Evolutionary conservation across 441 rosid species (phyloP).

Genomic region (Eruca vesicaria): DNA sequence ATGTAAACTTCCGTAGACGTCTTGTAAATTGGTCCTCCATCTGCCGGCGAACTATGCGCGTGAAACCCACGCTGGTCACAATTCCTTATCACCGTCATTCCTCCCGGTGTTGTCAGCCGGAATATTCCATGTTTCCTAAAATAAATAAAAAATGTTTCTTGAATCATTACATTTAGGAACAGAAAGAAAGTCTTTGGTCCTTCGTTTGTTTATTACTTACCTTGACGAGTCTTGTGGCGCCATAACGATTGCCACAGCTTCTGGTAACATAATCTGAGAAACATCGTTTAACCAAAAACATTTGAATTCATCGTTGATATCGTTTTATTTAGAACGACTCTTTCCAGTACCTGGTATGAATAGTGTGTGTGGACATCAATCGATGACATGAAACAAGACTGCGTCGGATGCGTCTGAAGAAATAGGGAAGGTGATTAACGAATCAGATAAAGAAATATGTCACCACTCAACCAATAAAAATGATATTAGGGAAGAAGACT

Average conservation of each 20-base stretch:
- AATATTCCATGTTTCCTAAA: constrained; percentile 85
- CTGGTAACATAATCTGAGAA: constrained; percentile 90
- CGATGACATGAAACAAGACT: constrained; percentile 99
- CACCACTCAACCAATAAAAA: neutral
- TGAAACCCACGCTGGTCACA: constrained; percentile 93
- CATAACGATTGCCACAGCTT: constrained; percentile 97
- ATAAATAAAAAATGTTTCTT: no score
- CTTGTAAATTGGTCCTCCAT: constrained; percentile 86
- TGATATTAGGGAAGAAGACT: neutral
- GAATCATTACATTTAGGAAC: neutral
- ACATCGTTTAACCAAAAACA: neutral
- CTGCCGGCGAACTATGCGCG: constrained; percentile 69
- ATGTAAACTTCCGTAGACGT: constrained; percentile 84
- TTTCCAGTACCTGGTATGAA: constrained; percentile 77
- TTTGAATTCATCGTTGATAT: neutral
- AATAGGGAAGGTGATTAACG: constrained; percentile 19
- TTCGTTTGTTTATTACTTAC: constrained; percentile 43
- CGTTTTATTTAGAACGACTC: neutral
- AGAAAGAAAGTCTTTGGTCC: neutral
- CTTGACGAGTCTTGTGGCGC: constrained; percentile 83
- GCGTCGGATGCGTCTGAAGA: constrained; percentile 96
- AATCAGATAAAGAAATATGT: neutral
- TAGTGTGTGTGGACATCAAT: constrained; percentile 96
- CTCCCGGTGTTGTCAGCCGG: constrained; percentile 90
- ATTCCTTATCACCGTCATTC: constrained; percentile 85